Evolutionary conservation across 2,329 filamentous ascomycete genomes (phyloP), one percentile per base, ranked within the genome.

Genomic region (Aspergillus pseudotamarii): DNA sequence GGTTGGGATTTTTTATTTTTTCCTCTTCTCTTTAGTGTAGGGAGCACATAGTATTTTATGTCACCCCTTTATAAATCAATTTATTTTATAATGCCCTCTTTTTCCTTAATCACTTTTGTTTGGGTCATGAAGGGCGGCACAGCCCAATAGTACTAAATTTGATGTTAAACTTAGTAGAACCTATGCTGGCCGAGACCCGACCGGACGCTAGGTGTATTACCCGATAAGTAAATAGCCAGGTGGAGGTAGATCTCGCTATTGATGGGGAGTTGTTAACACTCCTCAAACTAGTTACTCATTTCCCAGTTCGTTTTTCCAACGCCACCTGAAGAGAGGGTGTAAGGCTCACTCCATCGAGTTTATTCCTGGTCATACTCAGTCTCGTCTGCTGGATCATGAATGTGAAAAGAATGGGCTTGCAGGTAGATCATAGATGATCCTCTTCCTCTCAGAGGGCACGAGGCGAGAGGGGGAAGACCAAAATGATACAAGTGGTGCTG

Each of bases 401-500:
- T 54, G 58, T 26, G 23, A 14, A 23, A 23, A 48, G 23, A 48
- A 48, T 48, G 23, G 6, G 11, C 21, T 48, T 48, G 3, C 45
- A 48, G 23, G 45, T 19, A n/a, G 23, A 50, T 50, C 46, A 50
- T 26, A 30, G 23, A 50, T 28, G 16, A 50, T 30, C 12, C 46
- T 32, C 28, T 51, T n/a, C 26, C 21, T 32, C 46, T 30, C 46
- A 48, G 48, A 51, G 4, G 28, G 16, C 48, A 28, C 8, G 28
- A 28, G 4, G 28, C 19, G 26, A 51, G 26, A 30, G 28, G 28
- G 28, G 26, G 6, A 14, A 50, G 26, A 19, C 26, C 9, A 28
- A 51, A 30, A 51, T 51, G 41, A 34, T 36, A 28, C n/a, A 38
- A 46, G 58, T 36, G 38, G 50, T 60, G 59, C 34, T 46, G 58